Conservation (phyloP, 192 early-diverging fungal genomes). For the Diversispora epigaea region DNA sequence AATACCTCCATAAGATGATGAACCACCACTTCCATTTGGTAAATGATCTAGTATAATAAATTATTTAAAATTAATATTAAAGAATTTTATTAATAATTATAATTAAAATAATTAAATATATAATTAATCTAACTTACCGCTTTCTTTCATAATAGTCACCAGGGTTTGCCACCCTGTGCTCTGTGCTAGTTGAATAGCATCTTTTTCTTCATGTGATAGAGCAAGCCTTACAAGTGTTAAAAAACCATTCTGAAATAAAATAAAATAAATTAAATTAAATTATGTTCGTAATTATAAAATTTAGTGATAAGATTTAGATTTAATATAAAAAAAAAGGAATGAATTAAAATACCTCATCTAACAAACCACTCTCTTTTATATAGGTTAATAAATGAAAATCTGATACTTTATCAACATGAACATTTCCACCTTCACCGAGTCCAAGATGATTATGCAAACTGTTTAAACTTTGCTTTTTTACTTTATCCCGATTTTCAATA, state of each 20-base stretch:
- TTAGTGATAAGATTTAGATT: too few relatives aligned
- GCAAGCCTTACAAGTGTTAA: conserved; percentile 46
- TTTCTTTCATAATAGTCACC: conserved; percentile 55
- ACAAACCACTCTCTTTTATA: conserved; percentile 61
- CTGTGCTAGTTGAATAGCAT: conserved; percentile 41
- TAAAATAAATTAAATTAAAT: neutral
- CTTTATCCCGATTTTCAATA: conserved; percentile 76
- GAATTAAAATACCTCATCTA: conserved; percentile 44
- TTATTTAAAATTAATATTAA: too few relatives aligned
- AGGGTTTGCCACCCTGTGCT: conserved; percentile 72
- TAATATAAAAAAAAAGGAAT: neutral
- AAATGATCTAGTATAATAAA: too few relatives aligned
- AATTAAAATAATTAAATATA: too few relatives aligned
- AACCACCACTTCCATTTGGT: conserved; percentile 28
- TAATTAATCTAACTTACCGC: conserved; percentile 36
- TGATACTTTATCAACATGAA: conserved; percentile 56
- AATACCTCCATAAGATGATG: conserved; percentile 26
- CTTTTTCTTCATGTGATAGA: conserved; percentile 35
- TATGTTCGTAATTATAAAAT: too few relatives aligned
- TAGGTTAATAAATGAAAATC: conserved; percentile 88
- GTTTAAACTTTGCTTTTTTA: conserved; percentile 58
- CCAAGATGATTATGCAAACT: conserved; percentile 58
- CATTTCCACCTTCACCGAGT: conserved; percentile 33
- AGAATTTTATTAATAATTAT: too few relatives aligned
- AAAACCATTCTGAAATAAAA: conserved; percentile 53